phyloP scores from a whole-genome alignment of 495 filamentous ascomycete species.

The Aspergillus sclerotiicarbonarius region DNA sequence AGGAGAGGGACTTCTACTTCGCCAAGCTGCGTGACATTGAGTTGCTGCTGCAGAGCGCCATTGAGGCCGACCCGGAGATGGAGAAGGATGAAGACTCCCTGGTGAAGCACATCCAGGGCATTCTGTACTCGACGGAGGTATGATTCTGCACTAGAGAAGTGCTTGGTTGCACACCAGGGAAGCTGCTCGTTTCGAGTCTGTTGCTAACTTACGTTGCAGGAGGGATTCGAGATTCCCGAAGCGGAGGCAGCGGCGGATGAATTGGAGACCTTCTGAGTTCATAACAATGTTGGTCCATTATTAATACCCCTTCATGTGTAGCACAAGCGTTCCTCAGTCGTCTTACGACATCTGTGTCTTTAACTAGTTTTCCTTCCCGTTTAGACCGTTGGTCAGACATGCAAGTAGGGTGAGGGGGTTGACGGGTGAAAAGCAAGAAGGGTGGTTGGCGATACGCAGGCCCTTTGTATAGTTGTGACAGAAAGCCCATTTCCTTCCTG shows the following conservation, averaged over 20 bases:
- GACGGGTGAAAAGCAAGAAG: not conserved
- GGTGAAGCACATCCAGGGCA: slow-evolving; percentile 90
- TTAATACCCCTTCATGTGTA: slow-evolving; percentile 20
- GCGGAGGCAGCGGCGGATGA: slow-evolving; percentile 40
- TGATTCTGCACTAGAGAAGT: slow-evolving; percentile 16
- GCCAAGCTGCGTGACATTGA: slow-evolving; percentile 97
- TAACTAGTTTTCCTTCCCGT: not conserved
- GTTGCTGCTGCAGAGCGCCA: slow-evolving; percentile 83
- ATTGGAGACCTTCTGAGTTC: slow-evolving; percentile 50
- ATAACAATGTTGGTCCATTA: slow-evolving; percentile 16
- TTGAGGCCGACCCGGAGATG: slow-evolving; percentile 84
- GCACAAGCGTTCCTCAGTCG: slow-evolving; percentile 4
- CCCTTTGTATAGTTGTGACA: not conserved
- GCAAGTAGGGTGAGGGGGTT: not conserved
- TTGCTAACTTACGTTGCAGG: slow-evolving; percentile 30
- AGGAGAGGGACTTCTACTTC: slow-evolving; percentile 98
- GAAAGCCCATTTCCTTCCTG: too few relatives aligned
- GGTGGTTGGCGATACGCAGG: not conserved
- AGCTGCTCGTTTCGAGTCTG: not conserved
- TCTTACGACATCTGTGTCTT: not conserved
- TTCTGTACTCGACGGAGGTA: slow-evolving; percentile 95
- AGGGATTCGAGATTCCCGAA: slow-evolving; percentile 26
- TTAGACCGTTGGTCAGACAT: slow-evolving; percentile 1
- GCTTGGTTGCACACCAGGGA: not conserved
- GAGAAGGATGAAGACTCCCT: slow-evolving; percentile 90